These are phyloP conservation scores for Trichosporon faecale DNA, from an alignment of 1,284 basidiomycete genomes.

Conservation along the genomic window DNA sequence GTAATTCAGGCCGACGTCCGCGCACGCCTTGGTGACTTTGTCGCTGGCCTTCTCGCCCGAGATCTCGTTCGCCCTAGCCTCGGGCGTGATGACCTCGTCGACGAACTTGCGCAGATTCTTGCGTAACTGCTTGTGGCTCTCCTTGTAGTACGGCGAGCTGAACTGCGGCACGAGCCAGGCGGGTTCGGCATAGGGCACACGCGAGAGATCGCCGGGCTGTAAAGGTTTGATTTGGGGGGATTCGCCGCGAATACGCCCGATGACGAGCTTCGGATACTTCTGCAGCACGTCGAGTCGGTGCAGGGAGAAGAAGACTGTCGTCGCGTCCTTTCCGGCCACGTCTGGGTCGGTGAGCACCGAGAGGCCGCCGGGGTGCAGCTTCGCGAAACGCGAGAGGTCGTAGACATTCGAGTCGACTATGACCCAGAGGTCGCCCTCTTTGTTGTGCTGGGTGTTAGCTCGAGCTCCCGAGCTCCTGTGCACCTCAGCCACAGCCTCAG, in stretches of 20 bases:
- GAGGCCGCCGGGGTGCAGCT: slow-evolving; percentile 76
- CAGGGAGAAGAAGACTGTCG: slow-evolving; percentile 77
- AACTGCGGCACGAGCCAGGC: slow-evolving; percentile 77
- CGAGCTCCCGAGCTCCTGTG: too few relatives aligned
- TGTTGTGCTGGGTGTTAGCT: slow-evolving; percentile 64
- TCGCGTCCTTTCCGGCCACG: slow-evolving; percentile 72
- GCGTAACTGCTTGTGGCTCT: slow-evolving; percentile 55
- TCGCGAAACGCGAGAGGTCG: slow-evolving; percentile 71
- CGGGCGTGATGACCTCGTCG: slow-evolving; percentile 56
- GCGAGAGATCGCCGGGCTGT: slow-evolving; percentile 59
- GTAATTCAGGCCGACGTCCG: slow-evolving; percentile 70
- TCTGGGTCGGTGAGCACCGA: slow-evolving; percentile 54
- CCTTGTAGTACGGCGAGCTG: slow-evolving; percentile 78
- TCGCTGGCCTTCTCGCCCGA: slow-evolving; percentile 65
- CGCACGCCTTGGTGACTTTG: slow-evolving; percentile 49
- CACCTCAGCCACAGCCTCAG: too few relatives aligned
- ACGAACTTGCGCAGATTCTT: slow-evolving; percentile 56
- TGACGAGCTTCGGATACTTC: slow-evolving; percentile 66
- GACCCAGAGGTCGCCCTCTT: slow-evolving; percentile 72
- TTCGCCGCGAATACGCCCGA: slow-evolving; percentile 68
- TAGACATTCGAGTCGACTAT: slow-evolving; percentile 81
- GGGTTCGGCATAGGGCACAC: slow-evolving; percentile 75
- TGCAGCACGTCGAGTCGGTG: slow-evolving; percentile 78
- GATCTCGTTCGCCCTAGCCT: slow-evolving; percentile 64
- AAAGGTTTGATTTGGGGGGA: slow-evolving; percentile 59